Evolutionary conservation across 164 flowering plant genomes (phyloP), one percentile per base, ranked within the genome.

Genomic region (Berberis vulgaris): DNA sequence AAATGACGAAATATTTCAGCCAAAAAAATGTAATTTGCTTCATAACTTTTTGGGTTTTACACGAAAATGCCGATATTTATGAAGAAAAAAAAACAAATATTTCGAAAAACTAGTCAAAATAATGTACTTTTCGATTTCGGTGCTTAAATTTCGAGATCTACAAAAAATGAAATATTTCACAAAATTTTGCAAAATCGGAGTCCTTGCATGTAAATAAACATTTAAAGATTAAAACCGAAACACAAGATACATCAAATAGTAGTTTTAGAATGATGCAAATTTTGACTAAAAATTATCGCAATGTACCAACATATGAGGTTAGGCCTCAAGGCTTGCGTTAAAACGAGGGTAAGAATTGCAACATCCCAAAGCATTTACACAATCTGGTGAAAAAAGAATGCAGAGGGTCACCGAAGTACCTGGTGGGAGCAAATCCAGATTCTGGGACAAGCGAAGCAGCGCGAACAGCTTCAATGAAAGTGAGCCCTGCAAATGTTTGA

Each of bases 391-490:
- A 8, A 50, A 50, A 5, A 6, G 8, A 8, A n/a, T 8, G 12
- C 2, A 10, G n/a, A 57, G 0, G 38, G 12, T 39, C 2, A 6
- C 42, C 7, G 3, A 66, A 50, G 49, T 80, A 91, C 95, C 72
- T 65, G 43, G 94, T 82, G 0, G 98, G 93, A 61, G 82, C 76
- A 59, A 57, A 65, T 68, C 81, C 83, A 60, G 54, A 64, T 46
- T 76, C 80, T 0, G 85, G 71, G 55, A 79, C 72, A 62, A 89
- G 56, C 9, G 84, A 83, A 64, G 83, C 67, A 55, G 82, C 72
- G 0, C 91, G 95, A 70, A 91, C 95, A 64, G 92, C 96, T 71
- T 89, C 85, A 5, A 91, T 80, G 73, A 84, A 91, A 55, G 89
- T 70, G 46, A 89, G 67, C 55, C 92, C 96, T 86, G 60, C 0